Base-by-base conservation (phyloP, 176 grass and related monocot species). In the Dendrocalamus sinicus region DNA sequence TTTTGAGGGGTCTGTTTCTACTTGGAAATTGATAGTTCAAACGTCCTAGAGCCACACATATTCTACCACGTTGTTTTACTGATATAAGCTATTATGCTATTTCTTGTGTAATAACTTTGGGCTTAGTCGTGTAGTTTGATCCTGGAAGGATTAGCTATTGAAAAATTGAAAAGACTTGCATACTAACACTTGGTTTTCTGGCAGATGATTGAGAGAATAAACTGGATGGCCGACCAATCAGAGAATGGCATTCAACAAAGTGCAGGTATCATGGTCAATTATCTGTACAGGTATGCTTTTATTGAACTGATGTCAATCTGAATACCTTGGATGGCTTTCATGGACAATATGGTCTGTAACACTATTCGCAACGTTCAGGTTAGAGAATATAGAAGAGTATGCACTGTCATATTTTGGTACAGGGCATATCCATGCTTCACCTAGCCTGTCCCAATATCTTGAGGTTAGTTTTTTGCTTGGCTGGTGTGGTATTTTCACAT, bases 241-340 rank as follows among this genome's bases (percentile, higher is more conserved):
- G 90, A 92, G 71, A 98, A 98, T 78, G 96, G 96, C n/a, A 94
- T 95, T 85, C 76, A 95, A 54, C 96, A 98, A 92, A 98, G 96
- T 79, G 96, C 88, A 73, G 93, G 96, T 76, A 94, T 92, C 90
- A 95, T 98, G 96, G 93, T 98, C 54, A 98, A 98, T 94, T 98
- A 95, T 88, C 81, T 95, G 71, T 98, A 95, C 81, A 92, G 88
- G 93, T 95, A 95, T 17, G 32, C 22, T 80, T 66, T 65, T 61
- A 24, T 24, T 58, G 35, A 83, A 82, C 39, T 66, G 14, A 75
- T 63, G n/a, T 13, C 73, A 19, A 67, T 75, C 1, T 39, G 5
- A 57, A 81, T 78, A 73, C 59, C 32, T 80, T 30, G 0, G 67
- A 84, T 84, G 41, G 26, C 30, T 53, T 75, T 76, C n/a, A 71